Evolutionary conservation across 345 rosid species (phyloP).

Genomic region (Salix suchowensis): DNA sequence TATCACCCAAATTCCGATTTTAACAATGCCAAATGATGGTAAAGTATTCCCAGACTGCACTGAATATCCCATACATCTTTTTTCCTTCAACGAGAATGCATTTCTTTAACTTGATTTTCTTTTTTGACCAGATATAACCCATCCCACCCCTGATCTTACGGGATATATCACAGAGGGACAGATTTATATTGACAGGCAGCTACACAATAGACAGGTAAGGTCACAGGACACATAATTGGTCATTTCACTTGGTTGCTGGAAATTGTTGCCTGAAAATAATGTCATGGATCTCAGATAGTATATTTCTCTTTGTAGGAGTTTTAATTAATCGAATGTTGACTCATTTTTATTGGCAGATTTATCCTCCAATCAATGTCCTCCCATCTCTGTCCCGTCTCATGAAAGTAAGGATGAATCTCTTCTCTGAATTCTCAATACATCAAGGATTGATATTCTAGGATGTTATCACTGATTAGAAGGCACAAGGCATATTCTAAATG

Average conservation of each 20-base stretch:
- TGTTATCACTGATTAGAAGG: background rate
- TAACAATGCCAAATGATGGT: slow-evolving; percentile 99
- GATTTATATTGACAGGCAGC: slow-evolving; percentile 83
- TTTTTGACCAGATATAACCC: slow-evolving; percentile 72
- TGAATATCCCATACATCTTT: background rate
- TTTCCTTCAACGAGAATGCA: slow-evolving; percentile 3
- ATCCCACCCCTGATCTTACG: slow-evolving; percentile 98
- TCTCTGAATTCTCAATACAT: slow-evolving; percentile 2
- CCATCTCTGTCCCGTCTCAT: slow-evolving; percentile 94
- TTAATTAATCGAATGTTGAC: background rate
- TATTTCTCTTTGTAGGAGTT: background rate
- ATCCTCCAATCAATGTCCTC: slow-evolving; percentile 97
- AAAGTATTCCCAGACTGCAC: slow-evolving; percentile 11
- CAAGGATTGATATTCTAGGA: background rate
- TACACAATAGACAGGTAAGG: slow-evolving; percentile 73
- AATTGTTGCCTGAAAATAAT: background rate
- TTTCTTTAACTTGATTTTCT: slow-evolving; percentile 1
- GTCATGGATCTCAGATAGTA: background rate
- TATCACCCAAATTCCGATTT: slow-evolving; percentile 94
- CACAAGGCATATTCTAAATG: background rate
- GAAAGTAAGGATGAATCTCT: slow-evolving; percentile 52
- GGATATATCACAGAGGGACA: slow-evolving; percentile 99
- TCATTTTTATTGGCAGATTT: slow-evolving; percentile 55
- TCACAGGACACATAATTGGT: background rate
- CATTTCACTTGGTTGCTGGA: background rate